Percentiles rank a stretch among this genome's conserved stretches.
phyloP scores from a whole-genome alignment of 768 basidiomycete genomes.

The Mycena olivaceomarginata region DNA sequence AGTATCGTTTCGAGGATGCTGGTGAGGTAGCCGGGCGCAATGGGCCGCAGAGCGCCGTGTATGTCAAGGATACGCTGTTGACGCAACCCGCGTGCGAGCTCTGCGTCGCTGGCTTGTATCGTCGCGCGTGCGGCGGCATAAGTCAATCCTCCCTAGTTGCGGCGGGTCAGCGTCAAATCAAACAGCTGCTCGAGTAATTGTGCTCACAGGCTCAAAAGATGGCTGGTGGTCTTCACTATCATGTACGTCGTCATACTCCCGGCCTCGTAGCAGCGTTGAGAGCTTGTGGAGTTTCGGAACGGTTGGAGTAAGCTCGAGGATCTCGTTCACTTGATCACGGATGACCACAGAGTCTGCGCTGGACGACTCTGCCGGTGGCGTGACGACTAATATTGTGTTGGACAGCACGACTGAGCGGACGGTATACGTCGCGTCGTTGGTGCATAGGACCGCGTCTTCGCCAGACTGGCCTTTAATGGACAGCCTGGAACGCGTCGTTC shows the following conservation, averaged over 20 bases:
- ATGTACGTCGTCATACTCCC: constrained; percentile 83
- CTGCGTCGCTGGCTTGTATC: constrained; percentile 90
- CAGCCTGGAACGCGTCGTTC: constrained; percentile 64
- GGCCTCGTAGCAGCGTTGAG: constrained; percentile 73
- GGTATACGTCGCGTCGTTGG: constrained; percentile 84
- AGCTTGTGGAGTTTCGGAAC: constrained; percentile 88
- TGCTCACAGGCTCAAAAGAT: constrained; percentile 46
- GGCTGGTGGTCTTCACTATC: constrained; percentile 58
- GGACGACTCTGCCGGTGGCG: constrained; percentile 60
- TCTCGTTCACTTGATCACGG: constrained; percentile 87
- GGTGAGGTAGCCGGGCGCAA: constrained; percentile 79
- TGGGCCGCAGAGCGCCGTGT: constrained; percentile 83
- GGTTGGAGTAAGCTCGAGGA: constrained; percentile 88
- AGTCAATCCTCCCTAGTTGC: constrained; percentile 58
- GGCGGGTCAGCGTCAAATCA: not conserved
- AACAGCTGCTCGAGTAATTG: not conserved
- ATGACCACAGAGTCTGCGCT: constrained; percentile 74
- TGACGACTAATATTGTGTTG: constrained; percentile 89
- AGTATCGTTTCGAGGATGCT: constrained; percentile 86
- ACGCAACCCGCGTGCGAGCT: constrained; percentile 78
- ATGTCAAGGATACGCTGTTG: constrained; percentile 85
- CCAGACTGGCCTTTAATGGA: constrained; percentile 87
- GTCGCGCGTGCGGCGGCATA: constrained; percentile 77
- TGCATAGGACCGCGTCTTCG: constrained; percentile 95
- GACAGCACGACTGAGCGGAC: constrained; percentile 93